These are phyloP conservation scores for Zymoseptoria passerinii DNA, from an alignment of 2,329 filamentous ascomycete genomes.

Conservation along the genomic window DNA sequence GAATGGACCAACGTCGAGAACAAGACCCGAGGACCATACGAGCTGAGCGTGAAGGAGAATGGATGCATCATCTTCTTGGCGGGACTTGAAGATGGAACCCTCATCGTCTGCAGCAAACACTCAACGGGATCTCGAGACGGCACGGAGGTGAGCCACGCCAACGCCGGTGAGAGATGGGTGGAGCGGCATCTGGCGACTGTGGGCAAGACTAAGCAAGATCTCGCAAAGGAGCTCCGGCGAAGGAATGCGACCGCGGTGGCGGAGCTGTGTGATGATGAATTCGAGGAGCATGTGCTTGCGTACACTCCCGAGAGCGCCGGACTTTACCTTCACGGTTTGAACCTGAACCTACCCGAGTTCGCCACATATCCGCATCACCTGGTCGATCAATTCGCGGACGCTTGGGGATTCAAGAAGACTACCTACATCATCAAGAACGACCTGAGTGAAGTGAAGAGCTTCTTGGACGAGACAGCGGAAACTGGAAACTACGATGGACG, in stretches of 20 bases:
- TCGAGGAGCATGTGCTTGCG: conserved; percentile 92
- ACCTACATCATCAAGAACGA: conserved; percentile 71
- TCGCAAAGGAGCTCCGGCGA: conserved; percentile 64
- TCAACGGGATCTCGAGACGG: conserved; percentile 78
- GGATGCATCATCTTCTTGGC: conserved; percentile 99
- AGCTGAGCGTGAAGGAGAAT: conserved; percentile 95
- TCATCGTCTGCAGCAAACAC: conserved; percentile 98
- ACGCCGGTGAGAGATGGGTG: conserved; percentile 72
- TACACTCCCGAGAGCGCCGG: conserved; percentile 78
- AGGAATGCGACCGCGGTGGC: conserved; percentile 93
- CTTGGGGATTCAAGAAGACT: conserved; percentile 90
- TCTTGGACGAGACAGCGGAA: conserved; percentile 77
- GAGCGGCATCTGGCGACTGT: conserved; percentile 68
- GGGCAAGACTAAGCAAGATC: conserved; percentile 68
- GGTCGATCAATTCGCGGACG: conserved; percentile 83
- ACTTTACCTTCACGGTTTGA: conserved; percentile 91
- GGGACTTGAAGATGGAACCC: conserved; percentile 76
- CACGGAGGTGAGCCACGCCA: conserved; percentile 67
- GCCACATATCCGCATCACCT: conserved; percentile 71
- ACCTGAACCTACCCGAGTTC: conserved; percentile 89
- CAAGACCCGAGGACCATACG: conserved; percentile 78
- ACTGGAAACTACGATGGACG: conserved; percentile 83
- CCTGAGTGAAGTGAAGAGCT: conserved; percentile 62
- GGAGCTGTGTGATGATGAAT: conserved; percentile 90
- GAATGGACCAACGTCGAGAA: conserved; percentile 70